Evolutionary conservation across 306 rosid species (phyloP), one percentile per base, ranked within the genome.

Genomic region (Glycine tomentella): DNA sequence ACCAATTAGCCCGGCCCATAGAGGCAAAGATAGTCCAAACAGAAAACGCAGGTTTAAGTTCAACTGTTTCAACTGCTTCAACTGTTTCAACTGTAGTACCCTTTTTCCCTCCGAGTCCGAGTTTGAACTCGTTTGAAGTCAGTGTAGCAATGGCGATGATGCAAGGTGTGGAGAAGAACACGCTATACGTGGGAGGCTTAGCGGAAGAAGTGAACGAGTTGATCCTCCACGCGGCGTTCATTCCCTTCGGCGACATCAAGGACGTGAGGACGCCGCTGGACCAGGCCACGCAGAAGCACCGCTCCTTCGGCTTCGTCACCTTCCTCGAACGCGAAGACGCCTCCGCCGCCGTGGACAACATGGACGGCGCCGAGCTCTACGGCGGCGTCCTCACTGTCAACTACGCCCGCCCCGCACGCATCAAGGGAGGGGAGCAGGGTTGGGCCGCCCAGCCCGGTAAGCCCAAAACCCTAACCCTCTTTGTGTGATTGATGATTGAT

Each of bases 381-480:
- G 99, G 99, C 20, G 97, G 99, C 3, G 99, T 95, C 0, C 97
- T 95, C 80, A 95, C 99, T 48, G 99, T 93, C 80, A 95, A 95
- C 38, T 95, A 95, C 44, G 99, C 99, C 62, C 92, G 91, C 46
- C 98, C 98, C 4, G 99, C 93, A 81, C 63, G 65, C 5, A 95
- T 95, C 66, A 95, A 95, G 95, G 99, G 99, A 52, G 99, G 97
- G 44, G 99, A 95, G 79, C 97, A 90, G 69, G 99, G 99, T 13
- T 95, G 97, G 99, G 99, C 99, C 49, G 99, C 99, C 5, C 99
- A 95, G 77, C 98, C 99, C 59, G 89, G 98, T 94, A 86, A 4
- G 40, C 44, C 20, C 13, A 1, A 68, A 68, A 9, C 44, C 20
- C 42, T 59, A 8, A 11, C 0, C 16, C 5, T 6, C 7, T 46